Base-by-base conservation (phyloP, 495 filamentous ascomycete genomes). In the Penicilliopsis zonata region DNA sequence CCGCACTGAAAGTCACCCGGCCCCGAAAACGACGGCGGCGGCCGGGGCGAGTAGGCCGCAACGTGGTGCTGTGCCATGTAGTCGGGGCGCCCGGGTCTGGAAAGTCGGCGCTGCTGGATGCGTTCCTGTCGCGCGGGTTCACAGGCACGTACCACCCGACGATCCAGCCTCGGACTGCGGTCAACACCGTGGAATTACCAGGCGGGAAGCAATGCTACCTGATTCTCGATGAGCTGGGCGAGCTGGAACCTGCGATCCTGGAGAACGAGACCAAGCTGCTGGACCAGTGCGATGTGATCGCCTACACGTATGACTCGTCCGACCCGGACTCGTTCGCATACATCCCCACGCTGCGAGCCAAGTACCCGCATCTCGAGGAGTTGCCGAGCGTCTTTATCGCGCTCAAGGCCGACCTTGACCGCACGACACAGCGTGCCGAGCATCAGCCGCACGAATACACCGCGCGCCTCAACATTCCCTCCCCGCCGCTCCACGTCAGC, bases 141-240 rank as follows among this genome's bases (percentile, higher is more conserved):
- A 78, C 74, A 43, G 64, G 72, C 1, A 78, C 81, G n/a, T 93
- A 95, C 49, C 76, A 82, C 37, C 92, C 92, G 1, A 96, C 88
- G 17, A 94, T 96, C 48, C 87, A 92, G 42, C 86, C 87, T 4
- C 78, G 85, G 9, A 80, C 83, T 2, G 86, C 86, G 2, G 88
- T 96, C 41, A 96, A 98, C 50, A 94, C 83, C 37, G 90, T 98
- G 12, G 90, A 98, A 47, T 72, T 98, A 2, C 86, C 82, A 29
- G 90, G 90, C 17, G 90, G 90, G 15, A 94, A 94, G 46, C 92
- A 98, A 54, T 93, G 85, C 57, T 96, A 96, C 46, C 67, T 98
- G 14, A 96, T 98, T 37, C 65, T 96, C 32, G 82, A 92, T 46
- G 90, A 98, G 50, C 76, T 95, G 2, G 92, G 92, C n/a, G 86